Base-by-base conservation (phyloP, 2,329 filamentous ascomycete genomes). In the Aspergillus sp. region DNA sequence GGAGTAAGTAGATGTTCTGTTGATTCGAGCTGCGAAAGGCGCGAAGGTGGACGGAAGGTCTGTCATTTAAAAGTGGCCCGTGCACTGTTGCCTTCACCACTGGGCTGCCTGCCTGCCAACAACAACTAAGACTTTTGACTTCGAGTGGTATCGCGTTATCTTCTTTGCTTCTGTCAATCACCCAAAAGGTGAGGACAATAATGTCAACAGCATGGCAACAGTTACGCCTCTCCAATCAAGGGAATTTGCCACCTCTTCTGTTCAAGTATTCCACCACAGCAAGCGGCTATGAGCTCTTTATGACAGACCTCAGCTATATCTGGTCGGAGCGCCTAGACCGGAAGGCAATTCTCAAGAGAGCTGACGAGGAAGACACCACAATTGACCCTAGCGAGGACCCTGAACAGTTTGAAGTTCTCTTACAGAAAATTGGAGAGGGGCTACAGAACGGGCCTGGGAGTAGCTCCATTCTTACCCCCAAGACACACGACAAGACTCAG, bases 361-460 rank as follows among this genome's bases (percentile, higher is more conserved):
- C 86, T 7, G 74, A 79, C 22, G 71, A 80, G 13, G 73, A 79
- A 55, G 77, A 80, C 48, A 83, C 84, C 17, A 85, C 82, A 22
- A 87, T 89, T 61, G 87, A 89, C 71, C 85, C 87, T 2, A 83
- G 81, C 66, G 83, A 86, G 72, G 84, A 84, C 64, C 70, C 76
- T 7, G 76, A 81, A n/a, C 87, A 89, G 68, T 80, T 85, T 60
- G 69, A 75, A 30, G 82, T 87, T 17, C 77, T 89, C 2, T 75
- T 88, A 8, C 74, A 82, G n/a, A 85, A 86, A 66, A 78, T 89
- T 53, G 69, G 76, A 34, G 78, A 81, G 64, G 81, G 84, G 17
- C 68, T 89, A 11, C 60, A 66, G 38, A 72, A 74, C 46, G 64
- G 70, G 45, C 55, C 72, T 9, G 70, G 65, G 68, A 78, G 67